Base-by-base conservation (phyloP, 345 rosid genomes). In the Ceriops zippeliana region DNA sequence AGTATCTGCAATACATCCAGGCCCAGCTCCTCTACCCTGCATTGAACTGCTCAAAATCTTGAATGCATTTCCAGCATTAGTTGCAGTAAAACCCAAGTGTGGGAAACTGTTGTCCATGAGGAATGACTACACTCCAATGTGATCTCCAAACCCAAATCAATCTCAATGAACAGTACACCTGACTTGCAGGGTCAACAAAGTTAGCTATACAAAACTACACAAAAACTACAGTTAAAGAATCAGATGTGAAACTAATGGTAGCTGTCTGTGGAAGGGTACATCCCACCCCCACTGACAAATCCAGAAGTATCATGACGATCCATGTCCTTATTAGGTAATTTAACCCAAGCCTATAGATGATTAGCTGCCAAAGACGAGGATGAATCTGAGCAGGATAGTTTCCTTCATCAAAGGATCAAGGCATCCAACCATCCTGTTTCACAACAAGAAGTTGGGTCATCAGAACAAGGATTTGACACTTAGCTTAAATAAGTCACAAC, bases 261-360 rank as follows among this genome's bases (percentile, higher is more conserved):
- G 61, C 26, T 24, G 37, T 77, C 84, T 68, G 68, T 68, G 59
- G 71, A 80, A 70, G 82, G 61, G 80, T 62, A 77, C 71, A 75
- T 76, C 66, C 88, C 78, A 70, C 95, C 99, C 32, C 99, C 99
- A 73, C 99, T 93, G 59, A 93, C 99, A 65, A 93, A 93, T 70
- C 99, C 99, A 61, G 97, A 93, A 13, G 97, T 91, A 70, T 93
- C 99, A 17, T 88, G 68, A 37, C 86, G 84, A 75, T 83, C 86
- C 86, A 83, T 83, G 65, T 62, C 53, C 71, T 79, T 60, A 53
- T 46, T 34, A 34, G 9, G 8, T 9, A 70, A 72, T 76, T 63
- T 81, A 69, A 75, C 26, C 13, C 75, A 61, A 78, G 68, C 10
- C 42, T 63, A 60, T 66, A 69, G 47, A 67, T 22, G 73, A 75